phyloP scores from a whole-genome alignment of 192 early-diverging fungal species.

The Fimicolochytrium jonesii region DNA sequence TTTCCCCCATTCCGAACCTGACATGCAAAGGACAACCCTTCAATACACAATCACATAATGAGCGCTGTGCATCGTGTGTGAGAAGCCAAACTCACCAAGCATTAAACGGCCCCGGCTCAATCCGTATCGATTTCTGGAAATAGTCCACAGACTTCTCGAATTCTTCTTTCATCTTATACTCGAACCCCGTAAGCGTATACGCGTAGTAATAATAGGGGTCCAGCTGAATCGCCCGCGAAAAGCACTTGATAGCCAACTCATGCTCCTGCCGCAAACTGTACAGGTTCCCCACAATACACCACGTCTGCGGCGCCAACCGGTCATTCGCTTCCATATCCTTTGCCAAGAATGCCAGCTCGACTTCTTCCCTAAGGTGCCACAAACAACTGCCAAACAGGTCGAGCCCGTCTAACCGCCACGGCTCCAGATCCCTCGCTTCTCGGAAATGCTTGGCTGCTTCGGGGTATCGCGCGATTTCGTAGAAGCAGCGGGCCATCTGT shows the following conservation, averaged over 20 bases:
- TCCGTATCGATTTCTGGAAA: slow-evolving; percentile 67
- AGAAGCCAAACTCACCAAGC: slow-evolving; percentile 61
- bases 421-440: slow-evolving; percentile 52
- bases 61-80: too few species aligned
- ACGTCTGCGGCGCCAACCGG: slow-evolving; percentile 71
- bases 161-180: slow-evolving; percentile 70
- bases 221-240: slow-evolving; percentile 70
- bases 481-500: slow-evolving; percentile 43
- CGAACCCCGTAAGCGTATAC: slow-evolving; percentile 81
- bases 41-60: slow-evolving; percentile 1
- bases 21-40: too few species aligned
- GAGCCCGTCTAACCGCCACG: slow-evolving; percentile 71
- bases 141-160: slow-evolving; percentile 67
- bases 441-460: slow-evolving; percentile 42
- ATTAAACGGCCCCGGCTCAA: slow-evolving; percentile 75
- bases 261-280: slow-evolving; percentile 68
- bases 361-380: slow-evolving; percentile 79
- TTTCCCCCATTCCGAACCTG: slow-evolving; percentile 76
- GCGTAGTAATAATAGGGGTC: slow-evolving; percentile 69
- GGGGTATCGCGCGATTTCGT: slow-evolving; percentile 47
- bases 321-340: slow-evolving; percentile 67
- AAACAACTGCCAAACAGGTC: slow-evolving; percentile 80
- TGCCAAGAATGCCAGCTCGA: slow-evolving; percentile 67
- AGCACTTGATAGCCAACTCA: slow-evolving; percentile 68
- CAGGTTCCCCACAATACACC: slow-evolving; percentile 54